Evolutionary conservation across 805 yeast genomes (phyloP).

Genomic region (Barnettozyma californica): DNA sequence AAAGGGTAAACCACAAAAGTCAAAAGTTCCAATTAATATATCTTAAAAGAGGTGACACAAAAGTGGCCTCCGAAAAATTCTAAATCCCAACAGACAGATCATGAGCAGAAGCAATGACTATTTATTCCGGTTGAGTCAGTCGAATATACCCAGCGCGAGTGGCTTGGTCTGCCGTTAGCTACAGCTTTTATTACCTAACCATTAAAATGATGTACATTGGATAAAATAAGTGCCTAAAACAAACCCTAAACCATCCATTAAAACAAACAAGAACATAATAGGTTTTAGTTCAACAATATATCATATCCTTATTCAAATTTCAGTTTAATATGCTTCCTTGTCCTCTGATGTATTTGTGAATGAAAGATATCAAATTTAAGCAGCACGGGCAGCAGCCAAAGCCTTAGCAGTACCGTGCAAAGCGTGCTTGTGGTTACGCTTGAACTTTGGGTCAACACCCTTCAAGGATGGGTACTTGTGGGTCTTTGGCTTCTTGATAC

Average conservation of each 20-base stretch:
- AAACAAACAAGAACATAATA: slow-evolving; percentile 8
- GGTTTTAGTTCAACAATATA: slow-evolving; percentile 1
- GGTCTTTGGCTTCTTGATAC: slow-evolving; percentile 99
- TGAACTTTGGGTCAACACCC: slow-evolving; percentile 99
- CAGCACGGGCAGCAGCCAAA: slow-evolving; percentile 73
- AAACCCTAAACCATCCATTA: slow-evolving; percentile 6
- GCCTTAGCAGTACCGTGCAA: slow-evolving; percentile 96
- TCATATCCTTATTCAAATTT: not conserved
- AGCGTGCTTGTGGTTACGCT: slow-evolving; percentile 99
- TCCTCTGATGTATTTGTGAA: not conserved
- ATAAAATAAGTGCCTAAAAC: slow-evolving; percentile 7
- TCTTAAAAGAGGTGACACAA: slow-evolving; percentile 1
- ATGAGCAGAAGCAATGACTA: too few species aligned
- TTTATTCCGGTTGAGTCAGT: too few species aligned
- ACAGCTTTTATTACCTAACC: slow-evolving; percentile 8
- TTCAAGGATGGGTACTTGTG: slow-evolving; percentile 97
- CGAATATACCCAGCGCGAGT: too few species aligned
- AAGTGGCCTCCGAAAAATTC: not conserved
- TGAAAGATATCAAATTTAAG: slow-evolving; percentile 10
- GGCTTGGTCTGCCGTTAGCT: too few species aligned
- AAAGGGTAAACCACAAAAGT: not conserved
- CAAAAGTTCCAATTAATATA: not conserved
- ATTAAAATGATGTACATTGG: slow-evolving; percentile 24
- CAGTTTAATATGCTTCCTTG: not conserved
- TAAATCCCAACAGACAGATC: not conserved